Base-by-base conservation (phyloP, 257 asterid species). In the Ophiorrhiza pumila region DNA sequence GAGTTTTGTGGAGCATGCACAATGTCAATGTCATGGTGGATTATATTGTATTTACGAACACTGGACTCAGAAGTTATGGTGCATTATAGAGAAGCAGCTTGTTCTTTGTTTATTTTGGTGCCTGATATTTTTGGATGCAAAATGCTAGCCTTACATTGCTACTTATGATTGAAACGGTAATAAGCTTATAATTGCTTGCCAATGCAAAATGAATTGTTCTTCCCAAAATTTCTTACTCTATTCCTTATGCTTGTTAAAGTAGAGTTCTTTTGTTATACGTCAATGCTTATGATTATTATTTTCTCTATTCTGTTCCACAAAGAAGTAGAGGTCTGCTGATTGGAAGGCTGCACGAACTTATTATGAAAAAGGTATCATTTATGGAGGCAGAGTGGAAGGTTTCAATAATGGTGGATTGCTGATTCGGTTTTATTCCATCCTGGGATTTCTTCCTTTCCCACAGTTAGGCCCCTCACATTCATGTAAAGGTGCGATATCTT, bases 291-390 rank as follows among this genome's bases (percentile, higher is more conserved):
- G 68, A 71, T 59, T 69, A 43, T 71, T 80, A 79, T 79, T 83
- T 80, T 75, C 73, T 78, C 45, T 77, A 81, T 75, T 85, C 75
- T 85, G 71, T 83, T 82, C 69, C 74, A 84, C 96, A 85, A 94
- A 90, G 97, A 88, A 94, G 92, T 91, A 94, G 99, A 87, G 89
- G 96, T 88, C 97, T 77, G 98, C 97, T 72, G 99, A 91, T 78
- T 94, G 99, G 99, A 90, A 86, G 83, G 91, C 89, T 60, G 98
- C 97, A 78, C 86, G 71, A 71, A 82, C 86, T 29, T 87, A 88
- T 83, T 61, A 80, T 27, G 90, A 90, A 68, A 86, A 82, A 78
- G 96, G 96, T 59, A 80, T 79, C 53, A 67, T 86, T 63, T 88
- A 75, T 27, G 91, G 88, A 35, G 97, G 93, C 71, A 85, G 75